Base-by-base conservation (phyloP, 257 asterid species). In the Anisodus tanguticus region DNA sequence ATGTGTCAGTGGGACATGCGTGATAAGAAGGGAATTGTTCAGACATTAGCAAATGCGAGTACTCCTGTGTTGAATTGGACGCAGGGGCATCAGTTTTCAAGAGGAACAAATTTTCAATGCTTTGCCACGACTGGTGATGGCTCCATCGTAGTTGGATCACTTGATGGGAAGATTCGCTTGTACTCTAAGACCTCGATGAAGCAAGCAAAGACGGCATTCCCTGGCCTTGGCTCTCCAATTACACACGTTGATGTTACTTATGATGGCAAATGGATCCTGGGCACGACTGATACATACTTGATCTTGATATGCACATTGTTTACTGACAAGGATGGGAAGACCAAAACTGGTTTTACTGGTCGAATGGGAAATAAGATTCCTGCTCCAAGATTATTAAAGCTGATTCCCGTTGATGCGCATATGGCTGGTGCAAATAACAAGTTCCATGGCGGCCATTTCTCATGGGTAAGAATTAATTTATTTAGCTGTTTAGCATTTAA, bases 1-100 rank as follows among this genome's bases (percentile, higher is more conserved):
- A 82, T 97, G 90, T 97, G 98, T 31, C 97, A 93, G 79, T 97
- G 99, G 99, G 99, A 93, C 90, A 95, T 93, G 98, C 95, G 98
- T 5, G 98, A 94, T 82, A 92, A 69, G 91, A 89, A 87, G 86
- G 99, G 99, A 22, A 89, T 97, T 85, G 98, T 97, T 87, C 98
- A 93, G 90, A 94, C 90, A 79, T 85, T 96, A 16, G 95, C 94
- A 2, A 88, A 83, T 86, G 81, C 92, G 0, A 82, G 80, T 86
- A 88, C 98, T 9, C 99, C 98, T 0, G 97, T 97, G 43, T 83
- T 97, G 90, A 86, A 95, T 82, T 97, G 99, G 99, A 90, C 92
- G 8, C 98, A 97, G 57, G 99, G 99, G 9, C 98, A 97, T 80
- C 98, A 95, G 88, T 97, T 97, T 81, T 95, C 98, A 4, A 84